Base-by-base conservation (phyloP, 805 yeast genomes). In the Saccharomycopsis lassenensis region DNA sequence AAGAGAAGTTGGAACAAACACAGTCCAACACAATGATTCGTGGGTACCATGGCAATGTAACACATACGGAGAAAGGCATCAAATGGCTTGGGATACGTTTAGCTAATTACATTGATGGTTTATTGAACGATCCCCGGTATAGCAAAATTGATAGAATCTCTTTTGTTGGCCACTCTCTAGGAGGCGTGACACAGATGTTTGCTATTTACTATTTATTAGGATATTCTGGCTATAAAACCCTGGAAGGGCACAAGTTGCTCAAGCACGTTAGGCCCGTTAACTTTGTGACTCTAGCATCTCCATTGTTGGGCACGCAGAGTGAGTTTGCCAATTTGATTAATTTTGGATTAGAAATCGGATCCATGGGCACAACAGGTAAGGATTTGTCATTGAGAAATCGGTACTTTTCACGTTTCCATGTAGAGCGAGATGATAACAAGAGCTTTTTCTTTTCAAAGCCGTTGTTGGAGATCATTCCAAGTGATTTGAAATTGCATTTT, bases 361-460 rank as follows among this genome's bases (percentile, higher is more conserved):
- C 86, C 16, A 77, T 86, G n/a, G 98, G 98, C 3, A 71, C 73
- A 44, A 82, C 96, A 0, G 98, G 98, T 4, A 78, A 84, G 47
- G 98, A 91, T 53, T 60, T 91, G 40, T 89, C 89, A 1, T 65
- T 91, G 26, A 61, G 70, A 18, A 59, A 56, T 30, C 57, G 58
- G n/a, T 43, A 37, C 36, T 40, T 40, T 29, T 36, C 43, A 11
- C 31, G 18, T 15, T 31, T 41, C 48, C 14, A 61, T 59, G 1
- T 40, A 48, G 4, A 35, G 54, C 15, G 42, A 46, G 18, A 38
- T 10, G 26, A 31, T 14, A 24, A 24, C 3, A 19, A 31, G 8
- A 33, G 7, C 10, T 33, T 14, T 5, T 11, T 29, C 5, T 26
- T 35, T 31, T 26, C 57, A 3, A 70, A 68, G 46, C 94, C 96